These are phyloP conservation scores for Mycogone perniciosa DNA, from an alignment of 2,329 filamentous ascomycete species.

Conservation along the genomic window DNA sequence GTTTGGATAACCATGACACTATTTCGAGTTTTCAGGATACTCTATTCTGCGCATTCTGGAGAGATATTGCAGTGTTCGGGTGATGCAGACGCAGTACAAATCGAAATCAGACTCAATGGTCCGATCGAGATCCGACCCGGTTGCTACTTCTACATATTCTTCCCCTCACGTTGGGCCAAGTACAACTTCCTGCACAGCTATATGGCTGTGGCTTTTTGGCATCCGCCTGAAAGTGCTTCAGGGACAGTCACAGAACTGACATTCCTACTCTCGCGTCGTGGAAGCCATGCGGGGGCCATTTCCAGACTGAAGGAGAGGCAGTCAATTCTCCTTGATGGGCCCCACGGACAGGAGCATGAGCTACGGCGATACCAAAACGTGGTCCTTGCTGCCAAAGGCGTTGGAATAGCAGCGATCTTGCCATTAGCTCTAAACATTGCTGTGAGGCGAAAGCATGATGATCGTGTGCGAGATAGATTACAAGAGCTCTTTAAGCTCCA, in stretches of 20 bases:
- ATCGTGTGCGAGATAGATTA: slow-evolving; percentile 1
- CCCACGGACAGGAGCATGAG: neutral
- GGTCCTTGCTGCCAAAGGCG: slow-evolving; percentile 8
- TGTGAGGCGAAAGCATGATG: slow-evolving; percentile 1
- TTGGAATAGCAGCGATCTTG: slow-evolving; percentile 4
- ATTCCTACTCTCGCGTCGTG: slow-evolving; percentile 2
- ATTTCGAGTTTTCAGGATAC: neutral
- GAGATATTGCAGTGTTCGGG: neutral
- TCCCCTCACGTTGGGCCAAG: neutral
- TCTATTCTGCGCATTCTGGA: neutral
- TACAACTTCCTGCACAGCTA: slow-evolving; percentile 5
- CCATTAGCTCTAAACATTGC: neutral
- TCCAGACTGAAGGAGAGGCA: slow-evolving; percentile 3
- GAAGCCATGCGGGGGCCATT: neutral
- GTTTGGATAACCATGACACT: slow-evolving; percentile 6
- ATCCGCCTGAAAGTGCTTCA: neutral
- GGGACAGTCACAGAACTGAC: neutral
- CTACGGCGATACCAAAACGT: slow-evolving; percentile 2
- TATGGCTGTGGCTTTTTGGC: slow-evolving; percentile 4
- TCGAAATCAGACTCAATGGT: neutral
- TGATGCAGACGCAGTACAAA: neutral
- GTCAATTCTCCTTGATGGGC: slow-evolving; percentile 4
- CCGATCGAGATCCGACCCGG: neutral
- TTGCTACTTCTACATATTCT: slow-evolving; percentile 7
- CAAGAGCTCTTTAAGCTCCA: neutral